Evolutionary conservation across 179 eudicot species (phyloP).

Genomic region (Drosera spatulata): DNA sequence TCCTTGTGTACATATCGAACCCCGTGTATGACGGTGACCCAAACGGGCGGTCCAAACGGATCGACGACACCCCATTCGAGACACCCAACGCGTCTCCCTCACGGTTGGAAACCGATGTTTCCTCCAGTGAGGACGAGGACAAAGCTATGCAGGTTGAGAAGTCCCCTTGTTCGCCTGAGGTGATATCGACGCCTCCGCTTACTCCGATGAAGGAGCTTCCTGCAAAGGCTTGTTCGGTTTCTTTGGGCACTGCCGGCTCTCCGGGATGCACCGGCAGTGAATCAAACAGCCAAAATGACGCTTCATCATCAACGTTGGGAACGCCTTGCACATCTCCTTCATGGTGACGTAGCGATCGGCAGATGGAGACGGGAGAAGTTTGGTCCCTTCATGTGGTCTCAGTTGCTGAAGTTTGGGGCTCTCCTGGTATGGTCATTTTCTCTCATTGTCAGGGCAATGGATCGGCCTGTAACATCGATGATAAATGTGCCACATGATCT

Average conservation of each 20-base stretch:
- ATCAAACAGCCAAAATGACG: conserved; percentile 32
- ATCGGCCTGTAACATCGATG: no score
- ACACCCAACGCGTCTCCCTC: conserved; percentile 79
- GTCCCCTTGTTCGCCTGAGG: conserved; percentile 4
- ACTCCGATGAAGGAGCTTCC: conserved; percentile 63
- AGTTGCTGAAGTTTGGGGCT: no score
- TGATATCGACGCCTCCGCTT: conserved; percentile 42
- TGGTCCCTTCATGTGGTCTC: no score
- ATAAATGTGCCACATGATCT: no score
- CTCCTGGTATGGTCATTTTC: no score
- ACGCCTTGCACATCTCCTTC: conserved; percentile 68
- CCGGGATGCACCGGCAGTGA: conserved; percentile 43
- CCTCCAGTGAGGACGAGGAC: conserved; percentile 17
- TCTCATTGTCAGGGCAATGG: no score
- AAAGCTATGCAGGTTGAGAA: not conserved
- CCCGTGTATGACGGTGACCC: conserved; percentile 51
- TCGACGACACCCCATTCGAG: conserved; percentile 62
- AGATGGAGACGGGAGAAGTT: no score
- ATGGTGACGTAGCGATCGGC: no score
- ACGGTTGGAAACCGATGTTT: conserved; percentile 14
- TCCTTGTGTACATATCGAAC: conserved; percentile 55
- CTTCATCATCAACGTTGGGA: conserved; percentile 45
- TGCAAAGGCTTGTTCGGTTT: conserved; percentile 33
- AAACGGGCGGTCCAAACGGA: conserved; percentile 6
- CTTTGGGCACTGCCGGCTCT: conserved; percentile 36